Percentiles rank a stretch among this genome's conserved stretches.
Evolutionary conservation across 306 rosid genomes (phyloP).

Genomic region (Mucuna pruriens): DNA sequence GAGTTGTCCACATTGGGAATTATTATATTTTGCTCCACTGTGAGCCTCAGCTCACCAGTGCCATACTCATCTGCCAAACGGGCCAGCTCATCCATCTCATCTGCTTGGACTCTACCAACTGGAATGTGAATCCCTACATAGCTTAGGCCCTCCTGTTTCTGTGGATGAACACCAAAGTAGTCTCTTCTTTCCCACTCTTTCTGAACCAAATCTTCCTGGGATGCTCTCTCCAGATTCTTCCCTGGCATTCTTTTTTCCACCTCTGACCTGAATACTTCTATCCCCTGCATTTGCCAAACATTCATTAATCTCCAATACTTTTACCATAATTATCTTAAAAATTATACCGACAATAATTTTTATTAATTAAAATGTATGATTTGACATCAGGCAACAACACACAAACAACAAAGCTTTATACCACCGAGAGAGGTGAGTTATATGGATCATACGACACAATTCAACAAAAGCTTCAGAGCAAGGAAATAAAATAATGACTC

Average conservation of each 20-base stretch:
- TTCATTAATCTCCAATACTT: too few relatives aligned
- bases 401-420: too few relatives aligned
- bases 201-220: slow-evolving; percentile 66
- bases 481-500: slow-evolving; percentile 25
- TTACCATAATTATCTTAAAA: too few relatives aligned
- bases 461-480: too few relatives aligned
- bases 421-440: too few relatives aligned
- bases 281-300: slow-evolving; percentile 63
- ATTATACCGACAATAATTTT: too few relatives aligned
- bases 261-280: slow-evolving; percentile 90
- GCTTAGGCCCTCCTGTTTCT: slow-evolving; percentile 81
- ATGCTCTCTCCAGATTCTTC: slow-evolving; percentile 66
- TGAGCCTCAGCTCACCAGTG: slow-evolving; percentile 77
- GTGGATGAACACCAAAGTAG: slow-evolving; percentile 80
- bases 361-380: too few relatives aligned
- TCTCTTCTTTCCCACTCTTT: slow-evolving; percentile 93
- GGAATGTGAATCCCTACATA: slow-evolving; percentile 88
- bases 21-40: slow-evolving; percentile 92
- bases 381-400: too few relatives aligned
- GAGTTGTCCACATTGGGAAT: slow-evolving; percentile 76
- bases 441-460: too few relatives aligned
- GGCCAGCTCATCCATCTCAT: slow-evolving; percentile 89
- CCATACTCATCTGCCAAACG: slow-evolving; percentile 77
- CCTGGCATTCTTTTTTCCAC: slow-evolving; percentile 86
- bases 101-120: slow-evolving; percentile 90